Base-by-base conservation (phyloP, 192 early-diverging fungal species). In the Podila horticola region DNA sequence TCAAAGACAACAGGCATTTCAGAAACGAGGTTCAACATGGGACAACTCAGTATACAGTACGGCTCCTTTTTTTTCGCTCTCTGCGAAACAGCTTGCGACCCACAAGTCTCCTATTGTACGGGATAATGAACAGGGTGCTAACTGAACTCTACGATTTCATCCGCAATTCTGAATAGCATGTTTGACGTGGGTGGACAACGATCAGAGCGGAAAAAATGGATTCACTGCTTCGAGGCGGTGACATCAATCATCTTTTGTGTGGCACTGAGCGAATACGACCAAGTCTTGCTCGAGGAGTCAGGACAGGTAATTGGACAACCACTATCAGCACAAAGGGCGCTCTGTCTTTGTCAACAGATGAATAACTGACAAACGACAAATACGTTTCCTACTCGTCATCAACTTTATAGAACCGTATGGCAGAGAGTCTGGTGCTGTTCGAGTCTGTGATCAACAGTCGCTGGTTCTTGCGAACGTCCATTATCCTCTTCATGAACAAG, bases 1-100 rank as follows among this genome's bases (percentile, higher is more conserved):
- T 94, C 95, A 48, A 99, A 98, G 86, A 98, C 97, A 3, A 99
- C 97, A n/a, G 96, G 96, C 72, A 99, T 99, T 75, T 96, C 93
- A 17, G 97, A 99, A 86, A 97, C 94, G 26, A 91, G 92, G 61
- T 97, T 98, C 84, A 94, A 92, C 71, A 94, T 98, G 90, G 95
- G 94, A 36, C 90, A 94, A 67, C 86, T 97, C 30, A 94, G 85
- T 81, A 91, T 99, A 90, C 94, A 93, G 93, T 86, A 92, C 22
- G 22, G 51, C 6, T 55, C 7, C 22, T 55, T n/a, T 55, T 55
- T 55, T 51, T 51, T 6, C 0, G 50, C 50, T 20, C 22, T 22
- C 19, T 55, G 19, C 22, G 51, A 2, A 55, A 69, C 75, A 71
- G 3, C 20, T 30, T 26, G 68, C 50, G 50, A 51, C 36, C 24